Evolutionary conservation across 169 alveolate species (phyloP), one percentile per base, ranked within the genome.

Genomic region (Eimeria maxima): DNA sequence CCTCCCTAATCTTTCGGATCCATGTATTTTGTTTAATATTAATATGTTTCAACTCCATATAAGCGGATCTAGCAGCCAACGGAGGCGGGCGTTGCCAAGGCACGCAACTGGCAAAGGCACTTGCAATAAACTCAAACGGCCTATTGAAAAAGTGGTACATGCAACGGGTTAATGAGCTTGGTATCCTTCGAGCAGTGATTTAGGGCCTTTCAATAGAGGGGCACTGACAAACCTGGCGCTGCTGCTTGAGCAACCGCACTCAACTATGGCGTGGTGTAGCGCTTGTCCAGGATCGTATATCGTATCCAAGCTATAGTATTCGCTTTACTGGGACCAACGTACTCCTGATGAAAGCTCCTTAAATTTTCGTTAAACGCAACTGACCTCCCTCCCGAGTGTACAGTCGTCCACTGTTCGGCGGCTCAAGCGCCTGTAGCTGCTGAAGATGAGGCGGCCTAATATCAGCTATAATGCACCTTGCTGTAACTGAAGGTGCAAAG

Each of bases 91-190:
- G 27, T 71, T 50, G n/a, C 81, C 81, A 33, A 33, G 27, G 38
- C 81, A 71, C 81, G 53, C n/a, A 71, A 14, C 81, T 71, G n/a
- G 81, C 81, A 50, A 24, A 71, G 81, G 10, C 53, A 71, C 10
- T 71, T 33, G 27, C 53, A 14, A 71, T 33, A 33, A 33, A 38
- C 81, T 13, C 53, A 71, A 33, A 38, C 81, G 16, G 27, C 81
- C 81, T 71, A 71, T 33, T 71, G 81, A 71, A 71, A 67, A 71
- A 33, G 81, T 13, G 81, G 50, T 50, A 33, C 47, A 5, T 71
- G 81, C 18, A 71, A 71, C 50, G 27, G 81, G 2, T 33, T 14
- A 6, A 33, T 71, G 81, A 71, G 50, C n/a, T 29, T 71, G 38
- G 81, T 6, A 33, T 71, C 53, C 11, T 71, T 33, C 81, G 13